Conservation (phyloP, 1,284 basidiomycete genomes). For the Cutaneotrichosporon cutaneum region DNA sequence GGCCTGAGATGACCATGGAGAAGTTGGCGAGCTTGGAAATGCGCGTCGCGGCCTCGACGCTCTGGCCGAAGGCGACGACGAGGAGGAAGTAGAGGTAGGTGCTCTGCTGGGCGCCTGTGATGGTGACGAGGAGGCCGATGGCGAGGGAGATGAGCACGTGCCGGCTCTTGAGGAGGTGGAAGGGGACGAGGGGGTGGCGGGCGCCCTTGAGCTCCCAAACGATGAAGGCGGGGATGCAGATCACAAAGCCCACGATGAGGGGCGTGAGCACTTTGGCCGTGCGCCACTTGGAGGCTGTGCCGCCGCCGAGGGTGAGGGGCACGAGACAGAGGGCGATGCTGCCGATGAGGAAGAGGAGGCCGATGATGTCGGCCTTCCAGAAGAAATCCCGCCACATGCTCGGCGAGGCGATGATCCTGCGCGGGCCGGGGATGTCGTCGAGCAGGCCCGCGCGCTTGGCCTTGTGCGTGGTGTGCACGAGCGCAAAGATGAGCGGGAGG, state of each 20-base stretch:
- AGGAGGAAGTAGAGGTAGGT: constrained; percentile 48
- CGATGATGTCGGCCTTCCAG: constrained; percentile 52
- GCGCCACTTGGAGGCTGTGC: constrained; percentile 33
- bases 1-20: constrained; percentile 39
- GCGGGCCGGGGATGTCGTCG: constrained; percentile 35
- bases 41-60: constrained; percentile 34
- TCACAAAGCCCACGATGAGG: constrained; percentile 46
- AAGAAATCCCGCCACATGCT: constrained; percentile 36
- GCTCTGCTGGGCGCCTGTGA: constrained; percentile 45
- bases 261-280: constrained; percentile 47
- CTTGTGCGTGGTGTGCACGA: constrained; percentile 44
- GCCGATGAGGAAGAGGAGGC: constrained; percentile 42
- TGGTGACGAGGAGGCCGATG: constrained; percentile 44
- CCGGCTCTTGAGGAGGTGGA: constrained; percentile 48
- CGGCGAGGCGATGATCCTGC: constrained; percentile 14
- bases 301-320: constrained; percentile 51
- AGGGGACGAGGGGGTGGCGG: constrained; percentile 50
- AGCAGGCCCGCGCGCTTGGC: constrained; percentile 43
- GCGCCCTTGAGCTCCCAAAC: constrained; percentile 49
- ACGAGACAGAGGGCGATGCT: constrained; percentile 38
- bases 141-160: constrained; percentile 47
- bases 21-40: constrained; percentile 51
- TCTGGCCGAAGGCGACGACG: constrained; percentile 47
- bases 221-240: constrained; percentile 46
- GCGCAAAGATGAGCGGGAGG: constrained; percentile 36